Conservation (phyloP, 495 filamentous ascomycete genomes). For the Amphirosellinia nigrospora region DNA sequence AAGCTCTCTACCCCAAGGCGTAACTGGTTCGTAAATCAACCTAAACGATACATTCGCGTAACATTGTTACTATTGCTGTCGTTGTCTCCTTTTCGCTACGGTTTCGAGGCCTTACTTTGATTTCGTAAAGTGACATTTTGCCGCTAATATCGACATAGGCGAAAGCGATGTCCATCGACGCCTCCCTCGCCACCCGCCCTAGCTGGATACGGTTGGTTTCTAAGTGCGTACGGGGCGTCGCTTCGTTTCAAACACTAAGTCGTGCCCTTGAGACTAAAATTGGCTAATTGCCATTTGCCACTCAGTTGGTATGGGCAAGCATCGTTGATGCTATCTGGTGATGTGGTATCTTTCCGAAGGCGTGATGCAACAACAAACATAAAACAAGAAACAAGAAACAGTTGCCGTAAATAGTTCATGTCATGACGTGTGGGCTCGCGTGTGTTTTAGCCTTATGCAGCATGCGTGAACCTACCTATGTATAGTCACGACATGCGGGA, state of each 20-base stretch:
- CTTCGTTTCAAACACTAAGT: slow-evolving; percentile 2
- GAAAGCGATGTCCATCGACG: not conserved
- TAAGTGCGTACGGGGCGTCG: too few species aligned
- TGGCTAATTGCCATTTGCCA: not conserved
- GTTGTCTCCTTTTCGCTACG: not conserved
- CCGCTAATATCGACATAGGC: not conserved
- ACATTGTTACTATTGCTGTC: not conserved
- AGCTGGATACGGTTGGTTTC: not conserved
- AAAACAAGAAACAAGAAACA: slow-evolving; percentile 22
- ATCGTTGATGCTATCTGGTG: not conserved
- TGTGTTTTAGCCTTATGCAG: slow-evolving; percentile 18
- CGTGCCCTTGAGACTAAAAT: not conserved
- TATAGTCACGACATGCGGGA: slow-evolving; percentile 14
- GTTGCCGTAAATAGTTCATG: slow-evolving; percentile 18
- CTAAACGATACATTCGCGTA: not conserved
- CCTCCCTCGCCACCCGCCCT: not conserved
- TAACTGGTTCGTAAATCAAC: too few species aligned
- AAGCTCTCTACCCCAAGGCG: too few species aligned
- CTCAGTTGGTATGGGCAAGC: not conserved
- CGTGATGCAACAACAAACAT: slow-evolving; percentile 17
- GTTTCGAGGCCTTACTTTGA: not conserved
- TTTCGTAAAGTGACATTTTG: not conserved
- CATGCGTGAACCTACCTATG: slow-evolving; percentile 11
- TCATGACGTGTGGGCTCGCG: slow-evolving; percentile 10
- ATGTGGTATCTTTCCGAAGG: not conserved